Percentiles rank a stretch among this genome's conserved stretches.
Evolutionary conservation across 495 filamentous ascomycete genomes (phyloP).

Genomic region (Hypoxylon trugodes): DNA sequence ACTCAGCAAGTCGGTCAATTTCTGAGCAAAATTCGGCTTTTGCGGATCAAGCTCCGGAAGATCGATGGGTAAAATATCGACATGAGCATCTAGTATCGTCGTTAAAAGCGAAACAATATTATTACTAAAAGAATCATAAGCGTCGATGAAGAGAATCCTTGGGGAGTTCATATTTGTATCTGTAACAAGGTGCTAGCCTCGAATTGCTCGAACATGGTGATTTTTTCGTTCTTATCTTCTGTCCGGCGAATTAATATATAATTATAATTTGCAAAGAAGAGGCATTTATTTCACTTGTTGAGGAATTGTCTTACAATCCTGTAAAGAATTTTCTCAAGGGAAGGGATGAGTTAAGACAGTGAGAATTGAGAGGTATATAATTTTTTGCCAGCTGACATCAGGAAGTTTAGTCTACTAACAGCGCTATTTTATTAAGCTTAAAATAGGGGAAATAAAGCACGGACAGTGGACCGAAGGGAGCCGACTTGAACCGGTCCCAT

Average conservation of each 20-base stretch:
- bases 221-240: not conserved
- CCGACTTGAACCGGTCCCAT: constrained; percentile 18
- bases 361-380: not conserved
- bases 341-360: no score
- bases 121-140: constrained; percentile 95
- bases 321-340: constrained; percentile 19
- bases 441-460: constrained; percentile 13
- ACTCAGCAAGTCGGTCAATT: constrained; percentile 56
- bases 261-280: constrained; percentile 15
- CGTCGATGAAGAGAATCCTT: constrained; percentile 85
- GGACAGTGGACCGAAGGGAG: constrained; percentile 26
- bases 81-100: constrained; percentile 67
- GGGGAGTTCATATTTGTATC: constrained; percentile 41
- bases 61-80: constrained; percentile 79
- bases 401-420: not conserved
- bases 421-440: constrained; percentile 23
- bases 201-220: constrained; percentile 25
- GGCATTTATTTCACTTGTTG: constrained; percentile 28
- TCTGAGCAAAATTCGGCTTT: constrained; percentile 28
- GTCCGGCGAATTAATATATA: not conserved
- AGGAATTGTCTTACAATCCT: constrained; percentile 12
- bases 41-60: constrained; percentile 47
- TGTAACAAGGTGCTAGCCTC: constrained; percentile 13
- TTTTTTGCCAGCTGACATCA: constrained; percentile 14
- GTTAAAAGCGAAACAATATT: constrained; percentile 85